A percentile compares a stretch with the other conserved stretches of the same genome.
Evolutionary conservation across 331 rosid genomes (phyloP).

Genomic region (Arachis monticola): DNA sequence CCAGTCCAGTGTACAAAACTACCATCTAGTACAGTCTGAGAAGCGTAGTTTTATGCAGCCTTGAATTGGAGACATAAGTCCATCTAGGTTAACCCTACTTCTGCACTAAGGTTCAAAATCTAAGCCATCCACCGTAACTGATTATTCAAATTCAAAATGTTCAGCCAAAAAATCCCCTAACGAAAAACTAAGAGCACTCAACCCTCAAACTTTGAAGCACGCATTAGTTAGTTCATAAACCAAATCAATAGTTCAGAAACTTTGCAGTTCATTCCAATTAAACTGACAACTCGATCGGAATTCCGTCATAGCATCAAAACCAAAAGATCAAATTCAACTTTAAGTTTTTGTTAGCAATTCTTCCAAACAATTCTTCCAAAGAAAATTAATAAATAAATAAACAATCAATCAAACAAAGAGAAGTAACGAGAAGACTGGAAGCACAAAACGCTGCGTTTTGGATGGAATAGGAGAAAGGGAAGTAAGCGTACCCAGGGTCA

Average conservation of each 20-base stretch:
- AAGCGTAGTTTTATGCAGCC: too few species aligned
- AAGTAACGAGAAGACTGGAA: not conserved
- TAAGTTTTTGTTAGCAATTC: not conserved
- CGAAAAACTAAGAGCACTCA: constrained; percentile 19
- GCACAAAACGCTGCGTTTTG: constrained; percentile 14
- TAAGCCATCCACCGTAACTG: not conserved
- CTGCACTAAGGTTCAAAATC: too few species aligned
- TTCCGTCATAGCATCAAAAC: not conserved
- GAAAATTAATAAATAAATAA: not conserved
- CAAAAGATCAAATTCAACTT: not conserved
- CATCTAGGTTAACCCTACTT: too few species aligned
- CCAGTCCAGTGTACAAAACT: too few species aligned
- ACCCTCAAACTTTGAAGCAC: constrained; percentile 6
- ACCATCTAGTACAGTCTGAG: too few species aligned
- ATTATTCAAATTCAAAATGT: constrained; percentile 10
- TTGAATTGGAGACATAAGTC: too few species aligned
- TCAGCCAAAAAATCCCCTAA: not conserved
- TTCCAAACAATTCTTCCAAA: not conserved
- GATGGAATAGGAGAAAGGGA: constrained; percentile 5
- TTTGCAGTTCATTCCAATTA: constrained; percentile 10
- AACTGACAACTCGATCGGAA: constrained; percentile 23
- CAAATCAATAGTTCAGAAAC: constrained; percentile 4
- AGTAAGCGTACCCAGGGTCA: constrained; percentile 80
- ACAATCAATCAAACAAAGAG: constrained; percentile 29
- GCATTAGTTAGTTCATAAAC: not conserved